These are phyloP conservation scores for Trichocomaceae sp. DNA, from an alignment of 2,329 filamentous ascomycete species.

Conservation along the genomic window DNA sequence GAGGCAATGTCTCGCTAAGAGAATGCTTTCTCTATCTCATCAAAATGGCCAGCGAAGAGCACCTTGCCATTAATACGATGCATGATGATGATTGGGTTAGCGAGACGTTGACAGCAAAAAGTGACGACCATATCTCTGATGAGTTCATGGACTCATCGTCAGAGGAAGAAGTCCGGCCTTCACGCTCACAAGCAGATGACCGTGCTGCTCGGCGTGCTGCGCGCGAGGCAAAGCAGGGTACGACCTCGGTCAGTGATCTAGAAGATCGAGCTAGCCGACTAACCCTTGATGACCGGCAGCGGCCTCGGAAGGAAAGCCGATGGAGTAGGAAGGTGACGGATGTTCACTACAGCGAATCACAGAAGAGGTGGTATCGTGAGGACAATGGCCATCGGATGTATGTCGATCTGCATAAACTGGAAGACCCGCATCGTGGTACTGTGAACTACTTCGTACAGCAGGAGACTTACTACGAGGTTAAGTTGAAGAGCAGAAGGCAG, in stretches of 20 bases:
- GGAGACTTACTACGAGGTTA: too few species aligned
- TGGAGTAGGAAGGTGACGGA: not conserved
- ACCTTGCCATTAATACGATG: not conserved
- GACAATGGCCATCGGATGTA: not conserved
- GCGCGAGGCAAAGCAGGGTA: not conserved
- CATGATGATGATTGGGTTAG: not conserved
- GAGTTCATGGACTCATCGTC: not conserved
- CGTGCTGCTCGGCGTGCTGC: not conserved
- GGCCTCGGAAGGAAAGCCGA: not conserved
- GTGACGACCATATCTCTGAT: not conserved
- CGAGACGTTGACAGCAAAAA: not conserved
- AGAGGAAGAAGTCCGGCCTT: not conserved
- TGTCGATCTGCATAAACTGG: not conserved
- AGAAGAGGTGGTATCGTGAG: not conserved
- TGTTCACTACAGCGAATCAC: not conserved
- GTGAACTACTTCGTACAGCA: too few species aligned
- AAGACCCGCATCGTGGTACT: too few species aligned
- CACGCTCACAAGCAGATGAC: not conserved
- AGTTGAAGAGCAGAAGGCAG: not conserved
- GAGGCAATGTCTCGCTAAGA: not conserved
- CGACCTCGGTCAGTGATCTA: not conserved
- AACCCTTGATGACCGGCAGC: not conserved
- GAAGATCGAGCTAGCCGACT: not conserved
- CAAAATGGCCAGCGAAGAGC: not conserved
- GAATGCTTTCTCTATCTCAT: not conserved